Conservation (phyloP, 1,284 basidiomycete genomes). For the Marasmius sp. region DNA sequence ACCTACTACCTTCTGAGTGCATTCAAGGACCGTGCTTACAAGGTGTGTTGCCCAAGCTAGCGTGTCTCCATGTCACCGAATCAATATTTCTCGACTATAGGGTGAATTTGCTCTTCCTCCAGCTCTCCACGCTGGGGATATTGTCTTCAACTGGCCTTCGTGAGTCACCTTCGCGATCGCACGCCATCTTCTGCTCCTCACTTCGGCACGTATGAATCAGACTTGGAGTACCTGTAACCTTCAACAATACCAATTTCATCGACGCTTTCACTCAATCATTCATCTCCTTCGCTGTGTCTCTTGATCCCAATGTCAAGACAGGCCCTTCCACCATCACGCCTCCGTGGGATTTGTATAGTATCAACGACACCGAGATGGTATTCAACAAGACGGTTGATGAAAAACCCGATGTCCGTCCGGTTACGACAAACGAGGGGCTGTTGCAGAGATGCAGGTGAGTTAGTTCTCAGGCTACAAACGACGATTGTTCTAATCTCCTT, state of each 20-base stretch:
- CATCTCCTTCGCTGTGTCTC: slow-evolving; percentile 18
- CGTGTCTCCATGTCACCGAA: background rate
- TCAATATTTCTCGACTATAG: background rate
- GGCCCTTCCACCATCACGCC: slow-evolving; percentile 21
- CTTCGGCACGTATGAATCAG: background rate
- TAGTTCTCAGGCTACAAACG: background rate
- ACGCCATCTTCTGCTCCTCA: background rate
- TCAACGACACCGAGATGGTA: slow-evolving; percentile 16
- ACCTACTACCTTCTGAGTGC: slow-evolving; percentile 19
- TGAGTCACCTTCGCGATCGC: slow-evolving; percentile 1
- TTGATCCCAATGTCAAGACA: slow-evolving; percentile 23
- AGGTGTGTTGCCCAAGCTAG: slow-evolving; percentile 16
- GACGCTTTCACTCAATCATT: slow-evolving; percentile 23
- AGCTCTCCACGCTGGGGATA: slow-evolving; percentile 18
- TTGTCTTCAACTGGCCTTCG: slow-evolving; percentile 17
- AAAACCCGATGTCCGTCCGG: background rate
- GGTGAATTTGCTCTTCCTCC: slow-evolving; percentile 15
- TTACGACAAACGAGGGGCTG: background rate
- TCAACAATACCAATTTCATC: slow-evolving; percentile 23
- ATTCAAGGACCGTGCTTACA: slow-evolving; percentile 14
- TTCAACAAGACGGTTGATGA: slow-evolving; percentile 18
- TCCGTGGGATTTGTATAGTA: slow-evolving; percentile 13
- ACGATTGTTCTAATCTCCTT: background rate
- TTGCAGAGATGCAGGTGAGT: slow-evolving; percentile 15
- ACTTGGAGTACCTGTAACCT: slow-evolving; percentile 2